Conservation (phyloP, 2,329 filamentous ascomycete genomes). For the Chaetomium globosum region DNA sequence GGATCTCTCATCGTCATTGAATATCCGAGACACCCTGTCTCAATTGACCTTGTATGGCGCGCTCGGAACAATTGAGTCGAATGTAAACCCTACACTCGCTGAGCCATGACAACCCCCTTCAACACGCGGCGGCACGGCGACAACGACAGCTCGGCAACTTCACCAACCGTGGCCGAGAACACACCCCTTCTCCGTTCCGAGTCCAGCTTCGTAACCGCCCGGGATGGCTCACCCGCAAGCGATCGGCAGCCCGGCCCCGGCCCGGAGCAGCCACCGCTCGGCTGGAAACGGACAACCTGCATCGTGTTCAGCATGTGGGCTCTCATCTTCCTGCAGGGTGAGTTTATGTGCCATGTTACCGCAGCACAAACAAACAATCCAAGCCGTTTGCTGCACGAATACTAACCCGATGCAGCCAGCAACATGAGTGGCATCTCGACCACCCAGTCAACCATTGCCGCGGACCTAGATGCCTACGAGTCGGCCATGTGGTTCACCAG, state of each 20-base stretch:
- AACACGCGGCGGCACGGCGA: conserved; percentile 18
- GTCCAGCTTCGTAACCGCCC: conserved; percentile 32
- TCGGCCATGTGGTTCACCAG: conserved; percentile 80
- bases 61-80: not conserved
- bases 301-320: conserved; percentile 58
- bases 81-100: not conserved
- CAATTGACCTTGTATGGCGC: not conserved
- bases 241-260: conserved; percentile 12
- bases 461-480: conserved; percentile 73
- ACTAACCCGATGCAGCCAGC: conserved; percentile 46
- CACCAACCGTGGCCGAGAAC: conserved; percentile 36
- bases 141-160: conserved; percentile 29
- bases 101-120: conserved; percentile 6
- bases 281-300: conserved; percentile 44
- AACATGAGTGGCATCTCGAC: conserved; percentile 84
- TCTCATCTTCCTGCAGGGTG: conserved; percentile 64
- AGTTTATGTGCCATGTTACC: conserved; percentile 3
- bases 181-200: conserved; percentile 40
- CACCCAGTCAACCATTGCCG: conserved; percentile 74
- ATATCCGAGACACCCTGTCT: not conserved
- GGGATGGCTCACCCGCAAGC: conserved; percentile 30
- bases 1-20: not conserved
- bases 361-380: not conserved
- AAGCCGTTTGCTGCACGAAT: not conserved
- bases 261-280: conserved; percentile 36